Evolutionary conservation across 768 basidiomycete genomes (phyloP), one percentile per base, ranked within the genome.

Genomic region (Lactifluus echinatus): DNA sequence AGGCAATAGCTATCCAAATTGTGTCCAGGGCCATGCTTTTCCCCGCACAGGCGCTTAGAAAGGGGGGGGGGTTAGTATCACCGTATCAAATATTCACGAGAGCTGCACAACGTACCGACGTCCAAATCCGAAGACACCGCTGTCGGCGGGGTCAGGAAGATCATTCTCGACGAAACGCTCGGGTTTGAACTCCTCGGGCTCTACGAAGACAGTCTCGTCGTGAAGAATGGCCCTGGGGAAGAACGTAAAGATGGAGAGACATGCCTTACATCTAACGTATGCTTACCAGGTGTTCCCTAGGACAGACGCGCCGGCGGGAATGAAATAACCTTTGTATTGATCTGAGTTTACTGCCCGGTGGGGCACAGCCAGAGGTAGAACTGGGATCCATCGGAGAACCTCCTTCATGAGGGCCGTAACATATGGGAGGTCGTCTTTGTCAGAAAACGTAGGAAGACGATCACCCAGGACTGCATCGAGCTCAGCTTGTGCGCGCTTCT

Each of bases 301-400:
- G 29, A 68, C 47, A 6, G 63, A 60, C 1, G 67, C 61, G 4
- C 65, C 67, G 5, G 61, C 61, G n/a, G 69, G 69, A 15, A 70
- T 69, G 44, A 40, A 40, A 29, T 66, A 65, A 8, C 66, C 69
- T 5, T 65, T 55, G 51, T 68, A 70, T 31, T 55, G 53, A 31
- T 66, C 66, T 49, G 67, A 61, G 23, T 59, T 61, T 7, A 63
- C 24, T 2, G 59, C 24, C 4, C 55, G 34, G 33, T 68, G 66
- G 1, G 63, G 61, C 8, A 68, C 52, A 12, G 59, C 63, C 11
- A 65, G 23, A 21, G 67, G 66, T 8, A 51, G 45, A 8, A 63
- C 64, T 1, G 67, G 65, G 1, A 48, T 55, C 66, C 66, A 66
- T 10, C 65, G 56, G 37, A 67, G 31, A 2, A 61, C 55, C 49